Base-by-base conservation (phyloP, 192 early-diverging fungal species). In the Coemansia sp. region DNA sequence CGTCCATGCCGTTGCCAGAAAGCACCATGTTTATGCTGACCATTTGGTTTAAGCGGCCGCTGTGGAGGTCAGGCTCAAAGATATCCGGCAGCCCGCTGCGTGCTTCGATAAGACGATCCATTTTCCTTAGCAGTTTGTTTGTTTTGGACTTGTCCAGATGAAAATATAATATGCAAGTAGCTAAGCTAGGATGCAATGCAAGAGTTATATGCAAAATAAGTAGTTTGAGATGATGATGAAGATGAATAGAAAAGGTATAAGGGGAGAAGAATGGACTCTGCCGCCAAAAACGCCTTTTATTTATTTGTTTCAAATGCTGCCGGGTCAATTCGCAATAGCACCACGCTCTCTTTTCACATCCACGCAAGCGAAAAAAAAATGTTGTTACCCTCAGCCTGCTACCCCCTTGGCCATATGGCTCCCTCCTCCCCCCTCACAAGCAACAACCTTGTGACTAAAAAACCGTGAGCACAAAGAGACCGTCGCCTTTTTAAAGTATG, bases 31-130 rank as follows among this genome's bases (percentile, higher is more conserved):
- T 74, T 55, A 74, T 67, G 36, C 73, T 74, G 38, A 53, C 22
- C 14, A 68, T 57, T n/a, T 69, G 62, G 52, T 61, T 48, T 20
- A 59, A 8, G 50, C 49, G 59, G 40, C 48, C 48, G 49, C 49
- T 69, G 59, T 62, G 54, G 50, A 62, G 50, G 17, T 75, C 73
- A 6, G 73, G 73, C 63, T 75, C 73, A 40, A 75, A 75, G 25
- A 75, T 75, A 48, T 75, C 73, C 11, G 73, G 67, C 63, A 75
- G 63, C 29, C 60, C 40, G 23, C 53, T 69, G 73, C 59, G 32
- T 35, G 55, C 43, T 42, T 55, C 55, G 35, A 49, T 40, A 34
- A 59, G 54, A 50, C 50, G 59, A 59, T 74, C 62, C 72, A 65
- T 74, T 49, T 49, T n/a, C n/a, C n/a, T 62, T 29, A 9, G 14